phyloP scores from a whole-genome alignment of 2,329 filamentous ascomycete genomes.

The Nemania diffusa region DNA sequence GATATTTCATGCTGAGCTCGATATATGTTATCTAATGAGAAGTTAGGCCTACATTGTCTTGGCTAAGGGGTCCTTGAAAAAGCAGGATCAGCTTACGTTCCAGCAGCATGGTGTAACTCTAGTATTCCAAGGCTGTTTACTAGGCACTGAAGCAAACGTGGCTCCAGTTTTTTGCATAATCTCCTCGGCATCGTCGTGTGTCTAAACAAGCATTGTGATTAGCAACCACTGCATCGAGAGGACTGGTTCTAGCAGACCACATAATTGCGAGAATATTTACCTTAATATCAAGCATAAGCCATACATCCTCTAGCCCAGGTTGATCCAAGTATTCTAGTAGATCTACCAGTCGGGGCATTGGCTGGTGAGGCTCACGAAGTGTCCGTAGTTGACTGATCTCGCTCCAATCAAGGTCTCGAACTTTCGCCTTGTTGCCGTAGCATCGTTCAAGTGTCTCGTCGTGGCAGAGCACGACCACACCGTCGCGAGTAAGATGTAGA shows the following conservation, averaged over 20 bases:
- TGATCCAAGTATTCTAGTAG: slow-evolving; percentile 76
- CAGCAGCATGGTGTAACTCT: slow-evolving; percentile 85
- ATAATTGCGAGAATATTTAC: slow-evolving; percentile 53
- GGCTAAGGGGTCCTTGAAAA: background rate
- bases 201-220: slow-evolving; percentile 53
- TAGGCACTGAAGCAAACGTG: slow-evolving; percentile 66
- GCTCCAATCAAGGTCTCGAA: slow-evolving; percentile 80
- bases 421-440: slow-evolving; percentile 77
- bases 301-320: slow-evolving; percentile 73
- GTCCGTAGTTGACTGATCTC: slow-evolving; percentile 65
- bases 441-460: slow-evolving; percentile 82
- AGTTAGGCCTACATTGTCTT: background rate
- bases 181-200: slow-evolving; percentile 74
- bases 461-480: slow-evolving; percentile 86
- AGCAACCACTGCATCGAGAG: background rate
- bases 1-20: slow-evolving; percentile 67
- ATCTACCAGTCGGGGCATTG: slow-evolving; percentile 79
- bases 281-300: slow-evolving; percentile 91
- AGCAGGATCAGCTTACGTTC: slow-evolving; percentile 63
- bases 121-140: slow-evolving; percentile 71
- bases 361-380: slow-evolving; percentile 71
- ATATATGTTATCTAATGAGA: slow-evolving; percentile 70
- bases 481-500: slow-evolving; percentile 82
- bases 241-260: background rate
- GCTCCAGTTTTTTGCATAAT: slow-evolving; percentile 76